Conservation (phyloP, 495 filamentous ascomycete genomes). For the Aspergillus sparsus region DNA sequence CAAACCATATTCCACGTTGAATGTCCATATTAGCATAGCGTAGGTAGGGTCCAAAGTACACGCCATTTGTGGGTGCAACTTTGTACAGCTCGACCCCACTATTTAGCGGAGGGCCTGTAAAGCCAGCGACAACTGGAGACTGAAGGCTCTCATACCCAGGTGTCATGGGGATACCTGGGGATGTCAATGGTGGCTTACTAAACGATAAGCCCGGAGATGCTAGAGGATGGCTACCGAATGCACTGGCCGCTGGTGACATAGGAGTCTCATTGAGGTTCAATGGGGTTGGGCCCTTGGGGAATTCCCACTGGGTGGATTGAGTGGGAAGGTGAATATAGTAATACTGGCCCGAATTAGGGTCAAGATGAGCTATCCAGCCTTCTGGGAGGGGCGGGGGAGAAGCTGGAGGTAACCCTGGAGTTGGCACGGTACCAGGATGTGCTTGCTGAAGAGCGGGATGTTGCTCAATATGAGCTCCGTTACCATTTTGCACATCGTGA, state of each 20-base stretch:
- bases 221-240: constrained; percentile 73
- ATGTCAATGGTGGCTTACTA: constrained; percentile 74
- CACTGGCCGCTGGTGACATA: constrained; percentile 75
- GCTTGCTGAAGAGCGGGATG: constrained; percentile 24
- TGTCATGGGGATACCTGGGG: constrained; percentile 72
- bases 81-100: constrained; percentile 92
- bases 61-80: constrained; percentile 89
- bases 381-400: constrained; percentile 92
- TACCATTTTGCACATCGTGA: constrained; percentile 36
- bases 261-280: constrained; percentile 75
- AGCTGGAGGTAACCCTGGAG: constrained; percentile 63
- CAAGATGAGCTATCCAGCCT: constrained; percentile 97
- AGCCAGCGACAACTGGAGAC: constrained; percentile 70
- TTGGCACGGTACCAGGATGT: constrained; percentile 45
- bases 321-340: constrained; percentile 98
- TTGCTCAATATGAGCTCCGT: constrained; percentile 18
- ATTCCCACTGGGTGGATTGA: constrained; percentile 97
- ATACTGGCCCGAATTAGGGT: constrained; percentile 93
- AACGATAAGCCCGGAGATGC: constrained; percentile 71
- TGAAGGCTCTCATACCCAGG: constrained; percentile 75
- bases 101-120: constrained; percentile 79
- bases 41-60: constrained; percentile 96
- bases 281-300: constrained; percentile 88
- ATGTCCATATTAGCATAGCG: constrained; percentile 97
- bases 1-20: constrained; percentile 87